phyloP scores from a whole-genome alignment of 805 yeast species.

The Blastobotrys attinorum region DNA sequence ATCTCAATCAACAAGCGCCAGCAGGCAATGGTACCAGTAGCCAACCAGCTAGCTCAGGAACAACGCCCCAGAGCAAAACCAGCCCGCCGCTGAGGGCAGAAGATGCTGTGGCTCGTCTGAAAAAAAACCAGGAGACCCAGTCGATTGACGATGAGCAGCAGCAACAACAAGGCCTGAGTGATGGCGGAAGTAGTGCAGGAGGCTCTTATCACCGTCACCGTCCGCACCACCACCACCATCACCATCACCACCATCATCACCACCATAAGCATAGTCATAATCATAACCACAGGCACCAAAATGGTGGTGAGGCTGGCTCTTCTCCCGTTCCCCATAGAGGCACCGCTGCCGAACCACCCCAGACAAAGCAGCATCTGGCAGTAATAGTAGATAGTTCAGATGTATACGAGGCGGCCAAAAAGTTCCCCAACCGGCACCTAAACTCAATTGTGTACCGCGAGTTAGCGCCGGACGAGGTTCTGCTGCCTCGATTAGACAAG shows the following conservation, averaged over 20 bases:
- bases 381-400: constrained; percentile 33
- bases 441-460: constrained; percentile 48
- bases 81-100: constrained; percentile 28
- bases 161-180: too few species aligned
- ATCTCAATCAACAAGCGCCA: neutral
- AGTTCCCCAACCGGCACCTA: constrained; percentile 39
- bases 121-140: constrained; percentile 16
- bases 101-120: constrained; percentile 30
- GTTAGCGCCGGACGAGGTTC: constrained; percentile 8
- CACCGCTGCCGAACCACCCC: constrained; percentile 7
- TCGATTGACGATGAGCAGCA: constrained; percentile 6
- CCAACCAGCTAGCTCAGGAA: neutral
- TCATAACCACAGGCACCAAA: constrained; percentile 23
- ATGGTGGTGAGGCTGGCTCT: too few species aligned
- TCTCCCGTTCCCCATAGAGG: constrained; percentile 8
- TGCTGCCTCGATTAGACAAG: constrained; percentile 25
- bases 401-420: constrained; percentile 34
- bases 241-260: constrained; percentile 24
- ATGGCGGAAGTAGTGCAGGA: too few species aligned
- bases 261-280: constrained; percentile 19
- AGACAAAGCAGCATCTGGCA: constrained; percentile 10
- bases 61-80: neutral
- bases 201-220: too few species aligned
- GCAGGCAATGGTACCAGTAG: too few species aligned
- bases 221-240: constrained; percentile 8